Conservation (phyloP, 106 monocot species). For the Alisma plantagoaquatica region DNA sequence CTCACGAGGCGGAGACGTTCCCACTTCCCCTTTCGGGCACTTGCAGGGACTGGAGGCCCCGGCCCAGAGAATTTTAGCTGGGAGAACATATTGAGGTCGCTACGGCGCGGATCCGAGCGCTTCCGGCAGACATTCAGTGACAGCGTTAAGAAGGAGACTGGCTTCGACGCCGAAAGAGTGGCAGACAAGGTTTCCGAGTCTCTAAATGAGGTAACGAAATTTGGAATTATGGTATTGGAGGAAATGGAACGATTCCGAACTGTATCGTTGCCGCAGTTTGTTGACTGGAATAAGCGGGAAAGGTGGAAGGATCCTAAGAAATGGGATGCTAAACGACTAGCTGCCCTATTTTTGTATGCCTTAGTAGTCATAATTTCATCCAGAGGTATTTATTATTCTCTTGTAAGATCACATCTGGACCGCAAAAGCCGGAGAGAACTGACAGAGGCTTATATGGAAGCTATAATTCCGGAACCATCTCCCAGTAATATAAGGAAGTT, state of each 20-base stretch:
- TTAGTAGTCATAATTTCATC: constrained; percentile 30
- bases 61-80: constrained; percentile 24
- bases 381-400: constrained; percentile 24
- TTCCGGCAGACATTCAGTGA: constrained; percentile 16
- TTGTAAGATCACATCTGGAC: constrained; percentile 22
- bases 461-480: constrained; percentile 81
- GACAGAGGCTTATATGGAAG: constrained; percentile 80
- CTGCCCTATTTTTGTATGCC: constrained; percentile 49
- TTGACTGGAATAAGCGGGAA: constrained; percentile 74
- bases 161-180: constrained; percentile 30
- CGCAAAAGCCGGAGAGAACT: constrained; percentile 39
- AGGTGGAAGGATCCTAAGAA: constrained; percentile 69
- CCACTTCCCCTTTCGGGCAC: constrained; percentile 16
- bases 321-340: constrained; percentile 59
- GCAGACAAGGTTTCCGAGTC: constrained; percentile 8
- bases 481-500: constrained; percentile 68
- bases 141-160: constrained; percentile 42
- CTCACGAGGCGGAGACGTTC: background rate
- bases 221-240: constrained; percentile 12
- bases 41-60: constrained; percentile 17
- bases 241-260: constrained; percentile 22
- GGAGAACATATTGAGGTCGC: constrained; percentile 30
- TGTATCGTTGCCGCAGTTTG: constrained; percentile 26
- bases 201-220: constrained; percentile 5
- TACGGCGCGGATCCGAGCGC: constrained; percentile 38